Percentiles rank a stretch among this genome's conserved stretches.
Conservation (phyloP, 2,329 filamentous ascomycete genomes). For the Ceratocystis diversiconidia region DNA sequence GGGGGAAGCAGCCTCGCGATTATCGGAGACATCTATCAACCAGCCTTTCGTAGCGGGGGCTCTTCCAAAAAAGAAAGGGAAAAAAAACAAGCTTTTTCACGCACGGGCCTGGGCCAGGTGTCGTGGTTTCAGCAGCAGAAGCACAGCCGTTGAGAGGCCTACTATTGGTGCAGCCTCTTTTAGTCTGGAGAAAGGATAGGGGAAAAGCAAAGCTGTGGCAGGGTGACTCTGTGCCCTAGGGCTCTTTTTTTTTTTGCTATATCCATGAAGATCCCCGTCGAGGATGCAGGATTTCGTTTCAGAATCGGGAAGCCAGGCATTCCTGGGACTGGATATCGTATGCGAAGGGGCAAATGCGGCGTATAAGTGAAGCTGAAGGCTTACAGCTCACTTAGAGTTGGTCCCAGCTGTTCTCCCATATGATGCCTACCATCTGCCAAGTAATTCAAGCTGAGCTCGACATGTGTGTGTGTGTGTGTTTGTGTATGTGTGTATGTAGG, state of each 20-base stretch:
- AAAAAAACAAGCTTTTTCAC: neutral
- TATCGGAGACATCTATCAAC: constrained; percentile 1
- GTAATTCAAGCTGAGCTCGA: no score
- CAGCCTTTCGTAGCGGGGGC: neutral
- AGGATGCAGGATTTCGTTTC: neutral
- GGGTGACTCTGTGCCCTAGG: neutral
- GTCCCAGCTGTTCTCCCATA: no score
- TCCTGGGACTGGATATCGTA: neutral
- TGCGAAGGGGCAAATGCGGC: neutral
- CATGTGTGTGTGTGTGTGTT: no score
- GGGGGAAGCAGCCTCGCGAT: neutral
- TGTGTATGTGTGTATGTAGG: no score
- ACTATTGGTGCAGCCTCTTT: neutral
- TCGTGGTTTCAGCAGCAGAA: neutral
- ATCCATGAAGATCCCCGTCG: neutral
- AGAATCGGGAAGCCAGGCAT: neutral
- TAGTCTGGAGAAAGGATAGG: neutral
- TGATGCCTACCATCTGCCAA: no score
- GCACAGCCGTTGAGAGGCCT: constrained; percentile 3
- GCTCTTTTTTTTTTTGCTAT: neutral
- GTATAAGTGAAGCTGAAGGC: neutral
- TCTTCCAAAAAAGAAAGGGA: neutral
- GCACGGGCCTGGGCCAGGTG: neutral
- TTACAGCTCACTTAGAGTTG: neutral
- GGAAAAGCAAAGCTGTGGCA: neutral